Conservation (phyloP, 2,329 filamentous ascomycete genomes). For the Venturia oleaginea region DNA sequence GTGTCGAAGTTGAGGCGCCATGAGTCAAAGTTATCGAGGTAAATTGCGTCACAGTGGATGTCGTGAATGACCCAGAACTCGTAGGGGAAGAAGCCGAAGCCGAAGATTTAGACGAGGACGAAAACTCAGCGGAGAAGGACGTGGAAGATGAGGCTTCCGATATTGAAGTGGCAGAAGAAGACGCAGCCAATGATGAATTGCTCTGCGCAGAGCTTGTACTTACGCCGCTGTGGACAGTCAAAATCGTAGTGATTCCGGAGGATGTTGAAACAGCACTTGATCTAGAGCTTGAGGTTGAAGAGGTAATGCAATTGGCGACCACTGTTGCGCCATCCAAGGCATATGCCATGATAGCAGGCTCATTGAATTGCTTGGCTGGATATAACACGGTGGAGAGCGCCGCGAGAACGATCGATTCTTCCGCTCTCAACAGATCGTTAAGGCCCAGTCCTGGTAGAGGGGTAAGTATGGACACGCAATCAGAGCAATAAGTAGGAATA, state of each 20-base stretch:
- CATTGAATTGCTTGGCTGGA: constrained; percentile 25
- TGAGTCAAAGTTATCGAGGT: background rate
- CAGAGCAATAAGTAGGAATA: too few relatives aligned
- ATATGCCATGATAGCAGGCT: constrained; percentile 36
- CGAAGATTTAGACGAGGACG: too few relatives aligned
- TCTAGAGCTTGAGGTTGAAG: background rate
- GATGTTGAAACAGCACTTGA: background rate
- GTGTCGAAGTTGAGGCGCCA: background rate
- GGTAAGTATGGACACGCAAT: too few relatives aligned
- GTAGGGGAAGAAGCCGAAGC: background rate
- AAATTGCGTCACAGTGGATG: background rate
- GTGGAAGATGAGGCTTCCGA: too few relatives aligned
- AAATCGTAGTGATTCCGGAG: background rate
- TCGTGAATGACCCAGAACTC: background rate
- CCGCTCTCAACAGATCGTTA: constrained; percentile 38
- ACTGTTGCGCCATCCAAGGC: constrained; percentile 18
- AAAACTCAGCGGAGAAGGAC: too few relatives aligned
- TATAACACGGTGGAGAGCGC: constrained; percentile 28
- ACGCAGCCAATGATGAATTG: too few relatives aligned
- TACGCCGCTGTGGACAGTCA: background rate
- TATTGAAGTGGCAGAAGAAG: too few relatives aligned
- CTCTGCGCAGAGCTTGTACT: background rate
- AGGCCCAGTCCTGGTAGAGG: constrained; percentile 28
- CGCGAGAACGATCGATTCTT: constrained; percentile 33
- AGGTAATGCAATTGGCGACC: background rate